Evolutionary conservation across 768 basidiomycete genomes (phyloP).

Genomic region (Lentinula boryana): DNA sequence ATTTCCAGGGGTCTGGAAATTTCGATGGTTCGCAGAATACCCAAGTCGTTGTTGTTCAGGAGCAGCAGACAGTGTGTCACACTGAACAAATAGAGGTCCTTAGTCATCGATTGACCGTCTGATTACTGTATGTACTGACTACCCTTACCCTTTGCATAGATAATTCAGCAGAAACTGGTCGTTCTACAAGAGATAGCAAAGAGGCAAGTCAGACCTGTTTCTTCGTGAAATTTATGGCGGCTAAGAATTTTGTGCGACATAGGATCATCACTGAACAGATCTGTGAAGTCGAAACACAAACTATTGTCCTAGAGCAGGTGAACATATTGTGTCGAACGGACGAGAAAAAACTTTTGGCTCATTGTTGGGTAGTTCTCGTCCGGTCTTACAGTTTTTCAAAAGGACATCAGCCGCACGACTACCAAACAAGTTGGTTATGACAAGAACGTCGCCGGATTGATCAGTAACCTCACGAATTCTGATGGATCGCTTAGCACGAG

Average conservation of each 20-base stretch:
- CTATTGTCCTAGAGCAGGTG: constrained; percentile 16
- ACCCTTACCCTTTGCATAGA: neutral
- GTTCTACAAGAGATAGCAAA: constrained; percentile 23
- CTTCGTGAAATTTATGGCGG: neutral
- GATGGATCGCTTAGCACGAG: constrained; percentile 15
- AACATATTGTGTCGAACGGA: neutral
- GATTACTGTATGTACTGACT: neutral
- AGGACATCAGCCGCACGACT: constrained; percentile 14
- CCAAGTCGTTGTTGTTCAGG: constrained; percentile 16
- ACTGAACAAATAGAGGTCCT: constrained; percentile 9
- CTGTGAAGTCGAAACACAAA: constrained; percentile 25
- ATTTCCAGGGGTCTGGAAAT: constrained; percentile 14
- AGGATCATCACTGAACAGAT: constrained; percentile 23
- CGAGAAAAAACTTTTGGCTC: neutral
- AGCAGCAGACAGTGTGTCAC: constrained; percentile 14
- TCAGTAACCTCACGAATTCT: constrained; percentile 10
- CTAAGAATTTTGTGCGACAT: neutral
- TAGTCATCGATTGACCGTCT: neutral
- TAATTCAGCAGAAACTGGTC: constrained; percentile 22
- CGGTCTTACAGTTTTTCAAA: constrained; percentile 14
- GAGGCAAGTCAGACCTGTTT: constrained; percentile 9
- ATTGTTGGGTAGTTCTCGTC: neutral
- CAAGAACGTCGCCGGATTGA: constrained; percentile 10
- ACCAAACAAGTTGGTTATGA: constrained; percentile 17
- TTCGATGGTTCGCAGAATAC: constrained; percentile 11